Evolutionary conservation across 495 filamentous ascomycete genomes (phyloP).

Genomic region (Lasiosphaeriaceae sp.): DNA sequence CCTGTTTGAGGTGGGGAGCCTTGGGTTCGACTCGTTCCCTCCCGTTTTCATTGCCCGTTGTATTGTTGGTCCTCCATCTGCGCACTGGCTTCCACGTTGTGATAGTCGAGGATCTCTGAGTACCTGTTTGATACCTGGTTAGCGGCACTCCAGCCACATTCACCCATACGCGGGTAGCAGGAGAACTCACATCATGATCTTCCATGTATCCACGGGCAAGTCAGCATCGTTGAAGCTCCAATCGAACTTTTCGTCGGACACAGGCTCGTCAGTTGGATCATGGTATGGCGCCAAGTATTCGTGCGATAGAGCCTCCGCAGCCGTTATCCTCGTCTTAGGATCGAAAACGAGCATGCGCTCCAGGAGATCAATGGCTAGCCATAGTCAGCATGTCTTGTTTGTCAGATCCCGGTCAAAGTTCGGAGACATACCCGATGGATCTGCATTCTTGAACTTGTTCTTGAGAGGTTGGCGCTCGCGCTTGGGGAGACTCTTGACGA

Average conservation of each 20-base stretch:
- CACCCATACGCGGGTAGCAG: background rate
- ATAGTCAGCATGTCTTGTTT: slow-evolving; percentile 6
- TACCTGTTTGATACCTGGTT: slow-evolving; percentile 56
- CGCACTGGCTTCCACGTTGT: slow-evolving; percentile 73
- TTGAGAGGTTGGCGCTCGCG: slow-evolving; percentile 84
- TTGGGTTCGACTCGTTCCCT: background rate
- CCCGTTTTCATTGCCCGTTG: slow-evolving; percentile 35
- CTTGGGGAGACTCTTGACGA: slow-evolving; percentile 97
- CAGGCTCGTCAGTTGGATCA: slow-evolving; percentile 92
- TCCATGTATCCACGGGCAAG: slow-evolving; percentile 98
- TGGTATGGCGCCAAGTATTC: slow-evolving; percentile 96
- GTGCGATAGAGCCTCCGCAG: slow-evolving; percentile 78
- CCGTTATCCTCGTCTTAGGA: slow-evolving; percentile 84
- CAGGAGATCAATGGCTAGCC: slow-evolving; percentile 83
- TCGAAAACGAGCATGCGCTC: slow-evolving; percentile 98
- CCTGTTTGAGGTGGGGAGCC: slow-evolving; percentile 3
- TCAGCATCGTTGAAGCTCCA: slow-evolving; percentile 99
- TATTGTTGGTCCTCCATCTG: slow-evolving; percentile 31
- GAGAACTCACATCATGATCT: slow-evolving; percentile 92
- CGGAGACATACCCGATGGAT: slow-evolving; percentile 66
- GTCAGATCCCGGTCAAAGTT: background rate
- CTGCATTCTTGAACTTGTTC: slow-evolving; percentile 94
- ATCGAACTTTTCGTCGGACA: slow-evolving; percentile 96
- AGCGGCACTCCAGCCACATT: background rate
- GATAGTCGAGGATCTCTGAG: slow-evolving; percentile 98